A percentile compares a stretch with the other conserved stretches of the same genome.
phyloP scores from a whole-genome alignment of 371 early-diverging fungal species.

The Zychaea mexicana region DNA sequence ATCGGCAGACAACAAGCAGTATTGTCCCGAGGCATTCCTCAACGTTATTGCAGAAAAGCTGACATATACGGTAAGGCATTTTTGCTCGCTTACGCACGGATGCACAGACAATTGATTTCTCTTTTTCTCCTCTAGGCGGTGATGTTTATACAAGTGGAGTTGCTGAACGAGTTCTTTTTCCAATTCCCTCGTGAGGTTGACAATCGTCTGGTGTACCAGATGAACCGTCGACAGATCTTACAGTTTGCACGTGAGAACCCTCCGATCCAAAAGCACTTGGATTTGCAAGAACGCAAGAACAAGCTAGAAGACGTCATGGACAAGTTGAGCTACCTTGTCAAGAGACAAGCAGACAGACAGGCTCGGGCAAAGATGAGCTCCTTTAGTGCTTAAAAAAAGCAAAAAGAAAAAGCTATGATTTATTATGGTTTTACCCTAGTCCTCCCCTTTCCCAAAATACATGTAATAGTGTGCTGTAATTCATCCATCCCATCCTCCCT shows the following conservation, averaged over 20 bases:
- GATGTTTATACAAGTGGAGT: slow-evolving; percentile 95
- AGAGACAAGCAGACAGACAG: slow-evolving; percentile 64
- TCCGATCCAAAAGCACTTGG: slow-evolving; percentile 78
- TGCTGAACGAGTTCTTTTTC: slow-evolving; percentile 96
- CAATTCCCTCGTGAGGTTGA: slow-evolving; percentile 95
- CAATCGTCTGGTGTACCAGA: slow-evolving; percentile 79
- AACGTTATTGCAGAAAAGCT: slow-evolving; percentile 91
- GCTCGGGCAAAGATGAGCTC: slow-evolving; percentile 21
- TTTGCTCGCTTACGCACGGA: neutral
- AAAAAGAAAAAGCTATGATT: too few species aligned
- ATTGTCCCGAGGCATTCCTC: slow-evolving; percentile 93
- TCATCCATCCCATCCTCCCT: neutral
- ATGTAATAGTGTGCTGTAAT: neutral
- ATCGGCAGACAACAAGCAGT: slow-evolving; percentile 74
- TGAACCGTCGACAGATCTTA: slow-evolving; percentile 72
- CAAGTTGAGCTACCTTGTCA: slow-evolving; percentile 67
- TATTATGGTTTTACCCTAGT: neutral
- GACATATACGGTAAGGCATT: slow-evolving; percentile 69
- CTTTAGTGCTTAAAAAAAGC: neutral
- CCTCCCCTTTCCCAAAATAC: neutral
- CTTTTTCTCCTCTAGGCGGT: slow-evolving; percentile 58
- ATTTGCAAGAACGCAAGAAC: slow-evolving; percentile 79
- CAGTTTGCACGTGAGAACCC: slow-evolving; percentile 94
- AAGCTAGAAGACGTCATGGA: slow-evolving; percentile 89
- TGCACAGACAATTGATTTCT: neutral